Conservation (phyloP, 139 green algal species). For the Volvox reticuliferus region DNA sequence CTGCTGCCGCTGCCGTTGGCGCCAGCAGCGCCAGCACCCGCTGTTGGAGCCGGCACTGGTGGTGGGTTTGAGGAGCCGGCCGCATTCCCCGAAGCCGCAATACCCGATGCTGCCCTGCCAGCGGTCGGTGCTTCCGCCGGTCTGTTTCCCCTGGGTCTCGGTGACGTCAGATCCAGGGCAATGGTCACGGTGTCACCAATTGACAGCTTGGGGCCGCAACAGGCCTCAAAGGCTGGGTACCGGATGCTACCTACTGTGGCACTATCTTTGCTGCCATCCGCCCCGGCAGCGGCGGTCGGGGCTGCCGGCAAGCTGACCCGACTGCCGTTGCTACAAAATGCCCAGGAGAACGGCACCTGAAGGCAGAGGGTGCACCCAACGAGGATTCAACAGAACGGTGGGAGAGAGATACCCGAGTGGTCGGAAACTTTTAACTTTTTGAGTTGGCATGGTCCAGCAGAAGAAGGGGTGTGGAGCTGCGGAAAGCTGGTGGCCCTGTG, state of each 20-base stretch:
- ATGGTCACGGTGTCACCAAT: constrained; percentile 45
- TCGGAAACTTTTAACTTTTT: too few species aligned
- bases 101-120: too few species aligned
- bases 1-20: not conserved
- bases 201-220: not conserved
- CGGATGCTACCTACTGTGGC: not conserved
- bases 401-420: too few species aligned
- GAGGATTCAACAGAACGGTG: too few species aligned
- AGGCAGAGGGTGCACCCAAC: not conserved
- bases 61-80: not conserved
- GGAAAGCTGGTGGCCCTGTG: too few species aligned
- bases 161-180: constrained; percentile 29
- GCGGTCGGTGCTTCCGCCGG: not conserved
- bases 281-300: not conserved
- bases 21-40: not conserved
- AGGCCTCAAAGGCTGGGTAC: not conserved
- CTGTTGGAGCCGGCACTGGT: not conserved
- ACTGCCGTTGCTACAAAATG: constrained; percentile 53
- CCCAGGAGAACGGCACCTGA: constrained; percentile 44
- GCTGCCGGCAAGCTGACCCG: not conserved
- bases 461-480: too few species aligned
- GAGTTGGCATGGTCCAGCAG: too few species aligned
- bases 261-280: not conserved
- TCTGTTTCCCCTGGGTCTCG: not conserved
- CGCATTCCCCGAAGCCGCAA: not conserved